Conservation (phyloP, 75 land plant species). For the Adiantum capillusveneris region DNA sequence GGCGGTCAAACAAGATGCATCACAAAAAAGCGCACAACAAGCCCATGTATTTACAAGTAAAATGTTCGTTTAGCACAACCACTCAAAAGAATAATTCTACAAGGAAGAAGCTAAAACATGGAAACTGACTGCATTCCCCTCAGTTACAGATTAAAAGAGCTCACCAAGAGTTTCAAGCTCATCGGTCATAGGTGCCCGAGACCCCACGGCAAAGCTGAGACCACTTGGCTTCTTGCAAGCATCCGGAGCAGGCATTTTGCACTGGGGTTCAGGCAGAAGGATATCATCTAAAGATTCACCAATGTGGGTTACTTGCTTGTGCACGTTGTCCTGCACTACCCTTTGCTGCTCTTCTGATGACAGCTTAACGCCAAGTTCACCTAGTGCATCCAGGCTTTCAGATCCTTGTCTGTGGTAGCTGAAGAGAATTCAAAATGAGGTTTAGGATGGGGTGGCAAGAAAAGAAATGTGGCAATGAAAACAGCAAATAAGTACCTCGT, state of each 20-base stretch:
- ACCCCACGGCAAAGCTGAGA: constrained; percentile 72
- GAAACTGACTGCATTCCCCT: no score
- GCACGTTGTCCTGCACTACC: constrained; percentile 77
- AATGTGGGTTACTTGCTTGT: constrained; percentile 47
- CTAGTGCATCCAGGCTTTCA: not conserved
- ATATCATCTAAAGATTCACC: constrained; percentile 51
- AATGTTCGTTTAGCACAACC: no score
- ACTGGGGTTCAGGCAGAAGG: constrained; percentile 25
- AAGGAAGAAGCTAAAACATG: no score
- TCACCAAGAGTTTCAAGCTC: not conserved
- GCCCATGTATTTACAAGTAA: no score
- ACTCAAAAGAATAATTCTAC: no score
- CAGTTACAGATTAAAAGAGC: not conserved
- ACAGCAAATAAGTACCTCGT: constrained; percentile 43
- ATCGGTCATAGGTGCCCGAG: not conserved
- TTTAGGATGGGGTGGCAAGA: no score
- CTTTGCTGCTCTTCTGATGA: constrained; percentile 59
- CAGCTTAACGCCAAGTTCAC: constrained; percentile 44
- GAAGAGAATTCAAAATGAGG: not conserved
- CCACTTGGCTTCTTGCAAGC: constrained; percentile 48
- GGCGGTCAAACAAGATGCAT: no score
- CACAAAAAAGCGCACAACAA: no score
- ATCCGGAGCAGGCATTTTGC: constrained; percentile 9
- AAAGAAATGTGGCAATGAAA: no score
- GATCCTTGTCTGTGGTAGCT: not conserved